These are phyloP conservation scores for Ceratocystis harringtonii DNA, from an alignment of 2,329 filamentous ascomycete species.

Conservation along the genomic window DNA sequence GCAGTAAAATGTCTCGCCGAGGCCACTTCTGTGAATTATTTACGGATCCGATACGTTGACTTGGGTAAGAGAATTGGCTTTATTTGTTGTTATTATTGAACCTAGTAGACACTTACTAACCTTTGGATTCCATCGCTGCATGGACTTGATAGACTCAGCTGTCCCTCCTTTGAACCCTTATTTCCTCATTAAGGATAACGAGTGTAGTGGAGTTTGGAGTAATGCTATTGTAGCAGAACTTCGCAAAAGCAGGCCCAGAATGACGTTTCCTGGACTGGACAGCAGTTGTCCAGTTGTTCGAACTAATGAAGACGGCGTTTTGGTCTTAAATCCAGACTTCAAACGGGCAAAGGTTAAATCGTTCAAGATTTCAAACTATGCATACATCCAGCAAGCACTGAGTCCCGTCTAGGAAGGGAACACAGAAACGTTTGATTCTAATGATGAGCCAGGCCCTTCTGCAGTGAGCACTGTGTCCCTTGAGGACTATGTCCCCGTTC, in stretches of 20 bases:
- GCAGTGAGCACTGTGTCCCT: no score
- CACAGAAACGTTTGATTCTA: no score
- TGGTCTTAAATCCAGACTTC: conserved; percentile 41
- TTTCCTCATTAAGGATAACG: conserved; percentile 46
- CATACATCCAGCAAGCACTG: conserved; percentile 27
- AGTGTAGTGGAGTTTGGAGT: conserved; percentile 59
- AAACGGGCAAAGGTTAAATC: conserved; percentile 38
- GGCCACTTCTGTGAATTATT: conserved; percentile 43
- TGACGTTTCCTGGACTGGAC: conserved; percentile 45
- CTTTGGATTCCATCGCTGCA: background rate
- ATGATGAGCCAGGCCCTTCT: no score
- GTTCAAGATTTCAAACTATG: conserved; percentile 43
- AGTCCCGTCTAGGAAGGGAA: conserved; percentile 5
- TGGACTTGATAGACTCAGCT: conserved; percentile 41
- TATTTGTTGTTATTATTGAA: background rate
- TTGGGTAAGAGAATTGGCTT: conserved; percentile 33
- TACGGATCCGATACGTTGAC: conserved; percentile 62
- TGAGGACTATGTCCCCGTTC: no score
- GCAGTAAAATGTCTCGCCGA: conserved; percentile 45
- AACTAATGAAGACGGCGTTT: conserved; percentile 43
- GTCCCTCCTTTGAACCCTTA: conserved; percentile 58
- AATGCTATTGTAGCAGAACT: conserved; percentile 49
- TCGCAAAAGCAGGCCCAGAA: conserved; percentile 40
- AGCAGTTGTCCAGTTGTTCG: conserved; percentile 48
- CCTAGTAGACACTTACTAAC: conserved; percentile 14